Percentiles rank a stretch among this genome's conserved stretches.
phyloP scores from a whole-genome alignment of 129 eudicot species.

The carrot (Daucus carota) region DNA sequence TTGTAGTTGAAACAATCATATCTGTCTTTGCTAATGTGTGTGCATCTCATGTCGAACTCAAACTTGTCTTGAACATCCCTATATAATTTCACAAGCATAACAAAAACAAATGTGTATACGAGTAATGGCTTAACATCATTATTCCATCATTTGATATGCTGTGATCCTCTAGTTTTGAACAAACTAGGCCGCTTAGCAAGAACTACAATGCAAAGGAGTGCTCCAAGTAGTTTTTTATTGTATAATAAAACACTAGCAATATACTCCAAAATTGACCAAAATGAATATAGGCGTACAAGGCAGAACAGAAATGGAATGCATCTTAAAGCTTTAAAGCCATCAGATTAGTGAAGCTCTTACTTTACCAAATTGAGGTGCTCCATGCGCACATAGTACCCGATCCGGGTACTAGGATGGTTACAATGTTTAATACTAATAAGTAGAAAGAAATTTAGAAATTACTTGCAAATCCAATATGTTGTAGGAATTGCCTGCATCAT shows the following conservation, averaged over 20 bases:
- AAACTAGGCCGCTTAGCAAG: neutral
- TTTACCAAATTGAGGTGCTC: neutral
- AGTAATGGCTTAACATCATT: neutral
- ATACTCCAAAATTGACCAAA: neutral
- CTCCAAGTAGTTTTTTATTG: neutral
- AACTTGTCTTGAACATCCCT: neutral
- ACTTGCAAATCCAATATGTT: slow-evolving; percentile 88
- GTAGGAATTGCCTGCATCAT: slow-evolving; percentile 81
- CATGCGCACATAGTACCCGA: neutral
- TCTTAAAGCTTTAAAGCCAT: neutral
- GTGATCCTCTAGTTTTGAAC: too few relatives aligned
- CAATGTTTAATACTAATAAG: too few relatives aligned
- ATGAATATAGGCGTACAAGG: neutral
- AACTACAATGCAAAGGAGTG: neutral
- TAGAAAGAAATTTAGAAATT: slow-evolving; percentile 8
- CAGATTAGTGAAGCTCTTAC: neutral
- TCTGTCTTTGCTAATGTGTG: neutral
- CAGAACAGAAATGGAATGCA: neutral
- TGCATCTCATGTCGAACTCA: neutral
- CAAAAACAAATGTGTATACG: neutral
- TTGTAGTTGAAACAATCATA: neutral
- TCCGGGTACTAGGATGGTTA: neutral
- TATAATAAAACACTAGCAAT: neutral
- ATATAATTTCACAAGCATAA: neutral
- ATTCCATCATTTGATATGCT: neutral